These are phyloP conservation scores for Xylaria sp. DNA, from an alignment of 2,329 filamentous ascomycete species.

Conservation along the genomic window DNA sequence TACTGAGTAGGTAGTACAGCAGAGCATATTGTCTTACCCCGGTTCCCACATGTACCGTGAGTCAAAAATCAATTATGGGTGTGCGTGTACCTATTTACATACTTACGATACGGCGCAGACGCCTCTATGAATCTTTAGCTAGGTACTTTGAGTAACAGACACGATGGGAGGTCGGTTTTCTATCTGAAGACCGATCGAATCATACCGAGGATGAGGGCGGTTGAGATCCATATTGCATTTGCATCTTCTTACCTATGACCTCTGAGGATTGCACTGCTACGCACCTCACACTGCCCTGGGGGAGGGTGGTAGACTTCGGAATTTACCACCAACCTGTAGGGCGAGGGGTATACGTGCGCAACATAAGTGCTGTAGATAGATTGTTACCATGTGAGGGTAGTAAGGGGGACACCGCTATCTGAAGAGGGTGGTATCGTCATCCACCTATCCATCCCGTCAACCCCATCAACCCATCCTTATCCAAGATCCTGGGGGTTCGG, in stretches of 20 bases:
- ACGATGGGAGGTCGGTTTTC: background rate
- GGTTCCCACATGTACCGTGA: background rate
- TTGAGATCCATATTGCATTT: background rate
- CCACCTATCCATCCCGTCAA: background rate
- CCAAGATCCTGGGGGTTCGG: conserved; percentile 4
- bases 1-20: no score
- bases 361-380: background rate
- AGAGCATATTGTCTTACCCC: no score
- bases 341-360: background rate
- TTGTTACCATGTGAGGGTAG: background rate
- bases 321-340: background rate
- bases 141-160: background rate
- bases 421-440: background rate
- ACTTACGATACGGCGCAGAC: background rate
- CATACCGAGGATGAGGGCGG: background rate
- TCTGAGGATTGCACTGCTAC: background rate
- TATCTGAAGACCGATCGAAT: background rate
- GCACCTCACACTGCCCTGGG: background rate
- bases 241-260: background rate
- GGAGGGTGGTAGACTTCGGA: background rate
- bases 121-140: background rate
- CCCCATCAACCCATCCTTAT: background rate
- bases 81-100: background rate
- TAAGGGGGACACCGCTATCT: background rate
- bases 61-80: background rate